Conservation (phyloP, 2,329 filamentous ascomycete genomes). For the Pleomassaria siparia region DNA sequence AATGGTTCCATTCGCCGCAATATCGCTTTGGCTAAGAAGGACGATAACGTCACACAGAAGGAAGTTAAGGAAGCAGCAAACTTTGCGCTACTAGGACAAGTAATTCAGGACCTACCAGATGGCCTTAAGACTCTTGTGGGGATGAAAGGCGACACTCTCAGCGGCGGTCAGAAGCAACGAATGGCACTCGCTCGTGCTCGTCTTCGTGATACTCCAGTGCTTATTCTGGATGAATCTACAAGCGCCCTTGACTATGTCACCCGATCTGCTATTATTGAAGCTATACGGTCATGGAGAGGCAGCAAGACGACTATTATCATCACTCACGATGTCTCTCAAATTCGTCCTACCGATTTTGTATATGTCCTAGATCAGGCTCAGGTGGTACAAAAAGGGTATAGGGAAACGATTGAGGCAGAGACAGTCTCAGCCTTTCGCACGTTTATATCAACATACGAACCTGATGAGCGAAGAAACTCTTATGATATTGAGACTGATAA, state of each 20-base stretch:
- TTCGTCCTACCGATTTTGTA: constrained; percentile 70
- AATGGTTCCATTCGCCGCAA: constrained; percentile 78
- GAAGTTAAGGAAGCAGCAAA: constrained; percentile 65
- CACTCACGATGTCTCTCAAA: constrained; percentile 83
- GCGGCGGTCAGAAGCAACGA: constrained; percentile 82
- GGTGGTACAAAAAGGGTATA: constrained; percentile 70
- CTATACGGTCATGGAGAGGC: constrained; percentile 73
- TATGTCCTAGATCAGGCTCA: constrained; percentile 74
- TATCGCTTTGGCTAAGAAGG: constrained; percentile 69
- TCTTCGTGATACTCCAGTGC: constrained; percentile 73
- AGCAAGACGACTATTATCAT: constrained; percentile 90
- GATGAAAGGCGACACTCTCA: constrained; percentile 68
- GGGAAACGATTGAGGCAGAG: constrained; percentile 55
- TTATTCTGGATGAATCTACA: constrained; percentile 87
- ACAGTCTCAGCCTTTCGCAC: constrained; percentile 51
- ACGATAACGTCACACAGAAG: constrained; percentile 51
- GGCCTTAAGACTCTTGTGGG: constrained; percentile 75
- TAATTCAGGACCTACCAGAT: constrained; percentile 65
- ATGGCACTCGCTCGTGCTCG: constrained; percentile 78
- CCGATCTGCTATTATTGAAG: constrained; percentile 68
- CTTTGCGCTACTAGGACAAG: constrained; percentile 68
- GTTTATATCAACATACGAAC: constrained; percentile 14
- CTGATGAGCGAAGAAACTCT: constrained; percentile 2
- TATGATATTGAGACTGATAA: constrained; percentile 18
- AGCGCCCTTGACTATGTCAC: constrained; percentile 80